These are phyloP conservation scores for Skeletonema grethae DNA, from an alignment of 108 stramenopile genomes.

Conservation along the genomic window DNA sequence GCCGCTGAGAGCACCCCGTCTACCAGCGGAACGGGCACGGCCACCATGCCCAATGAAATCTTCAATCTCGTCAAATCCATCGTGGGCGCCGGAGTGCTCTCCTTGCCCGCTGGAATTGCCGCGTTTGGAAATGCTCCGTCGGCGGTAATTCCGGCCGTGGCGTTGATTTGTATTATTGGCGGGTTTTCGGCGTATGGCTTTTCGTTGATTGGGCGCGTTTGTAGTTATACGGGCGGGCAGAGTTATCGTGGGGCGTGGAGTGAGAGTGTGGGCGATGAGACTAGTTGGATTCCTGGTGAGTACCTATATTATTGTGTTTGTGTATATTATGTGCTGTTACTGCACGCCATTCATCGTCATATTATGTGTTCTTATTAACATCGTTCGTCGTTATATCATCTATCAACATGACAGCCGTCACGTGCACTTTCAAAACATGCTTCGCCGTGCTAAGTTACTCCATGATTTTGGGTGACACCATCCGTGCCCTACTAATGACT, in stretches of 20 bases:
- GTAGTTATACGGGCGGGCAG: slow-evolving; percentile 63
- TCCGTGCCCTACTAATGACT: slow-evolving; percentile 54
- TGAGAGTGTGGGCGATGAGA: slow-evolving; percentile 50
- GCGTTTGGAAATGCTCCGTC: slow-evolving; percentile 87
- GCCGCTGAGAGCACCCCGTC: no score
- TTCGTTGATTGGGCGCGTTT: slow-evolving; percentile 80
- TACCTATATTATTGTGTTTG: no score
- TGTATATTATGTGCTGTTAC: background rate
- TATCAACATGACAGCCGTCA: no score
- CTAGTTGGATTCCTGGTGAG: slow-evolving; percentile 70
- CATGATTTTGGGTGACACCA: slow-evolving; percentile 90
- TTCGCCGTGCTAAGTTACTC: slow-evolving; percentile 78
- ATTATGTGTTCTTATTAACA: no score
- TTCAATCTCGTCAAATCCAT: slow-evolving; percentile 94
- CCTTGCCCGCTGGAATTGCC: slow-evolving; percentile 92
- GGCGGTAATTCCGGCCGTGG: slow-evolving; percentile 75
- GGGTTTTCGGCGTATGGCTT: slow-evolving; percentile 85
- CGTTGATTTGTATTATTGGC: slow-evolving; percentile 75
- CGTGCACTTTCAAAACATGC: slow-evolving; percentile 81
- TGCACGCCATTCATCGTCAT: no score
- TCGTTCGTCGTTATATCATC: no score
- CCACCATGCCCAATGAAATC: slow-evolving; percentile 70
- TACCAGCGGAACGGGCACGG: slow-evolving; percentile 48
- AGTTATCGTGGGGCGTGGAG: slow-evolving; percentile 88
- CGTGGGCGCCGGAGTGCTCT: slow-evolving; percentile 91